Conservation (phyloP, 1,284 basidiomycete species). For the Stygiomarasmius scandens region DNA sequence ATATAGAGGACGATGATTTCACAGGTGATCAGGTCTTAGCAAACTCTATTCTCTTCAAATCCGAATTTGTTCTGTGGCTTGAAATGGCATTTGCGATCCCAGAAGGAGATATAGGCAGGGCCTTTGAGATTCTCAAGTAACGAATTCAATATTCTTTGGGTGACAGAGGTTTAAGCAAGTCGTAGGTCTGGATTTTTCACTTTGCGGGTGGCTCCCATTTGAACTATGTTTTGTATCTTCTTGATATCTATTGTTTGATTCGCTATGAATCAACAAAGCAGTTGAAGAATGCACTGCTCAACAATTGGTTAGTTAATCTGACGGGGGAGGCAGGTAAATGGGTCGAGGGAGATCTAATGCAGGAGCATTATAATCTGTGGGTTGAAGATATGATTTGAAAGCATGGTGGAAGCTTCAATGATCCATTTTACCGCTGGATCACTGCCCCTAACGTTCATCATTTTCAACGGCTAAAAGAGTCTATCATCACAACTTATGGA, state of each 20-base stretch:
- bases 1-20: neutral
- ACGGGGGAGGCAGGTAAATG: neutral
- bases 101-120: neutral
- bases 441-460: constrained; percentile 4
- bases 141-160: neutral
- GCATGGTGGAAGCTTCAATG: constrained; percentile 2
- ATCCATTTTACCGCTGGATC: neutral
- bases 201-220: neutral
- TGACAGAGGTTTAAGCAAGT: neutral
- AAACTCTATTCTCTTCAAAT: neutral
- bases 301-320: constrained; percentile 7
- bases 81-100: neutral
- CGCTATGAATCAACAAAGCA: neutral
- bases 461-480: neutral
- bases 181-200: constrained; percentile 3
- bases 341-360: constrained; percentile 1
- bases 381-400: constrained; percentile 3
- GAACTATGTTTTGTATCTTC: neutral
- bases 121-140: neutral
- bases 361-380: neutral
- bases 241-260: constrained; percentile 2
- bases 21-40: neutral
- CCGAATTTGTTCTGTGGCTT: neutral
- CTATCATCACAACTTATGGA: neutral
- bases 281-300: neutral